Base-by-base conservation (phyloP, 2,329 filamentous ascomycete genomes). In the Ophioceras dolichostomum region DNA sequence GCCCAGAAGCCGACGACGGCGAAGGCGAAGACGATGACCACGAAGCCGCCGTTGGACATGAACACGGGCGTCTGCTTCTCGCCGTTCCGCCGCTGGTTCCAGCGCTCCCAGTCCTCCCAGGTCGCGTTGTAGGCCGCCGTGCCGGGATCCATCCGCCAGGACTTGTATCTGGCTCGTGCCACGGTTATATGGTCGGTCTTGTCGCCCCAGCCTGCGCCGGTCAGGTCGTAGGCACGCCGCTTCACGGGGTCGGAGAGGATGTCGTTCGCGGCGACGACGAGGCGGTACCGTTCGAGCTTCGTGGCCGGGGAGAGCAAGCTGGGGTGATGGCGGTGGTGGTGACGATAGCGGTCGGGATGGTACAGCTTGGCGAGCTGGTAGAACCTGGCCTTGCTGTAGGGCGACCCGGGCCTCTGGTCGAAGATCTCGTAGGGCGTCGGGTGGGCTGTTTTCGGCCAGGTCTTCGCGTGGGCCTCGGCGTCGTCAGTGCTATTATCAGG, bases 41-140 rank as follows among this genome's bases (percentile, higher is more conserved):
- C 73, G 52, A 96, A 96, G 10, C 77, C 70, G 30, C 77, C 75
- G 51, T 94, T 94, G 41, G 81, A 83, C 60, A 89, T 77, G 57
- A 77, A 83, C 37, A 78, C 48, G 0, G 71, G 70, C 44, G 68
- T 60, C 47, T 75, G 72, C 45, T 59, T 62, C 44, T 55, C 54
- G 47, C 66, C 62, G 34, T 66, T 56, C 51, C 65, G 57, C 56
- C 67, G 56, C 24, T 75, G 65, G 48, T 83, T 72, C 79, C 82
- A 94, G 32, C 69, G 70, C 61, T 94, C 85, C 88, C 88, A 95
- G 56, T 98, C 91, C 55, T 98, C 91, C 91, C 91, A 98, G 0
- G 91, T 96, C 1, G 86, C 91, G 55, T 96, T 96, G 47, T 61
- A 60, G 36, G 68, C 68, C 10, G 72, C 56, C 38, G 59, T 70